Evolutionary conservation across 1,284 basidiomycete species (phyloP).

Genomic region (Mycena citricolor): DNA sequence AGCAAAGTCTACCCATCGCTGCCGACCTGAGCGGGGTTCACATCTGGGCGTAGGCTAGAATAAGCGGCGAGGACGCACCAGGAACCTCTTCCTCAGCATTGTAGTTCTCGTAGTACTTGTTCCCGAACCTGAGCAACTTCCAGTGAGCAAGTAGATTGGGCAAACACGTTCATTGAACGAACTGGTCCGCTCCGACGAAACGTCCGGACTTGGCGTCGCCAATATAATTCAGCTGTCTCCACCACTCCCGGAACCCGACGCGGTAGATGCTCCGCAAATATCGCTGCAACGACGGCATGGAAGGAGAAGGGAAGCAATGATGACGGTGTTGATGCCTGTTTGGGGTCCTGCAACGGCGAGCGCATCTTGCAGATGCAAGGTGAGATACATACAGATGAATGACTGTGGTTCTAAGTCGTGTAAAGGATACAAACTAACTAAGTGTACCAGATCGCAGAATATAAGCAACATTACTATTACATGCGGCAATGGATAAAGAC

Average conservation of each 20-base stretch:
- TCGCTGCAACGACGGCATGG: conserved; percentile 73
- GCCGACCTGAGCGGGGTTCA: conserved; percentile 61
- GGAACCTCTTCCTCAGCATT: conserved; percentile 84
- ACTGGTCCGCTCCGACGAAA: conserved; percentile 83
- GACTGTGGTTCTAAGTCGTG: conserved; percentile 7
- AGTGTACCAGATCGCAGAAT: conserved; percentile 11
- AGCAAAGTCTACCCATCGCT: conserved; percentile 90
- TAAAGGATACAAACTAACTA: conserved; percentile 16
- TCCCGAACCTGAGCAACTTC: conserved; percentile 67
- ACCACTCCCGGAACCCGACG: conserved; percentile 81
- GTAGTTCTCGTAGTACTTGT: conserved; percentile 89
- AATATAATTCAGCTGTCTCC: conserved; percentile 85
- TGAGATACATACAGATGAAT: background rate
- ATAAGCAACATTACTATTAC: conserved; percentile 20
- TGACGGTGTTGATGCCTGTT: conserved; percentile 8
- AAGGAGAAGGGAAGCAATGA: conserved; percentile 15
- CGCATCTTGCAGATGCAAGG: background rate
- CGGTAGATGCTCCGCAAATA: conserved; percentile 75
- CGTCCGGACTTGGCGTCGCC: conserved; percentile 87
- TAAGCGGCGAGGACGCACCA: conserved; percentile 46
- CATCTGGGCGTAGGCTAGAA: background rate
- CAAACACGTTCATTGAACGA: conserved; percentile 33
- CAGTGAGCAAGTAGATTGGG: conserved; percentile 2
- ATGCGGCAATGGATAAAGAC: conserved; percentile 10
- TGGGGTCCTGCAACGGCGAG: background rate